Evolutionary conservation across 495 filamentous ascomycete species (phyloP), one percentile per base, ranked within the genome.

Genomic region (Penicillium bialowiezense): DNA sequence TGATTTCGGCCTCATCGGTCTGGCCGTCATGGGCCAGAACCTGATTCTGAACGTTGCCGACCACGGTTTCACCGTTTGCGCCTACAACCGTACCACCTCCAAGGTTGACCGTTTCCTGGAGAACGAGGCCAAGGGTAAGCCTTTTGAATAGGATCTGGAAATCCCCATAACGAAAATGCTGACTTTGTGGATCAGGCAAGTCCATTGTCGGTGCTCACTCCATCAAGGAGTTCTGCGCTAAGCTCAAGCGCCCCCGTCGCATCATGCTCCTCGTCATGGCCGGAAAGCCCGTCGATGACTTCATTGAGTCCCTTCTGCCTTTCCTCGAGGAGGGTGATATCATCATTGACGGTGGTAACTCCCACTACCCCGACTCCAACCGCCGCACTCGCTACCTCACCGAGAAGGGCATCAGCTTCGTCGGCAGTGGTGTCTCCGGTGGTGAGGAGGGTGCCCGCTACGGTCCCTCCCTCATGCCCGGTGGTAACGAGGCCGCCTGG

Each of bases 261-360:
- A 84, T 98, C 68, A 97, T 98, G 93, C 80, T 98, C 62, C 86
- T 98, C 43, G 93, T 98, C 70, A 92, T 95, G 85, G 93, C 93
- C 63, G 93, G 93, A 66, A 90, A 91, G 80, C 86, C 93, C 50
- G 93, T 98, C 54, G 93, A 98, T 70, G 87, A 93, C 77, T 97
- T 96, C 85, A 97, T 98, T 70, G 88, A 96, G 78, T 82, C 87
- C 50, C 87, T 97, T 41, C 85, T 98, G 38, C 90, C 91, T 42
- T 85, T 88, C 69, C 78, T 92, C 42, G 90, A 95, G 72, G 71
- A 84, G 69, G 93, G 91, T 54, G 93, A 98, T 73, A 95, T 98
- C 79, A 93, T 98, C 77, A 97, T 98, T 63, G 93, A 98, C 65
- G 93, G 93, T 71, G 93, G 93, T 57, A 98, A 98, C 84, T 97